Conservation (phyloP, 106 monocot genomes). For the Dendrobium chrysotoxum region DNA sequence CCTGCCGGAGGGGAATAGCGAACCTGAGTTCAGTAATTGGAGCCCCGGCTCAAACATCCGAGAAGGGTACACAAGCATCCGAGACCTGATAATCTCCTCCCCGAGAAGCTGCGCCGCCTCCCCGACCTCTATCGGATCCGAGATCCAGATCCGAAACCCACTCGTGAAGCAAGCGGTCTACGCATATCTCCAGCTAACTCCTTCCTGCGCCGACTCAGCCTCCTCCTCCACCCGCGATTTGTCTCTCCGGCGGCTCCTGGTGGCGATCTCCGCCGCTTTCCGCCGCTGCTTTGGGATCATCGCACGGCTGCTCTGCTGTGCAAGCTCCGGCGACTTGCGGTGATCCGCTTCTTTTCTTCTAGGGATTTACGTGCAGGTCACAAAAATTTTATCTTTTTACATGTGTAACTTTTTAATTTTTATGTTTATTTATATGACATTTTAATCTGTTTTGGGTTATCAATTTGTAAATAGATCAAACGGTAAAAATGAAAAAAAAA, state of each 20-base stretch:
- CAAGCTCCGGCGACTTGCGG: background rate
- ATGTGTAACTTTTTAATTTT: too few species aligned
- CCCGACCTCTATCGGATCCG: conserved; percentile 4
- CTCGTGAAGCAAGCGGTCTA: conserved; percentile 66
- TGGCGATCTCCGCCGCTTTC: background rate
- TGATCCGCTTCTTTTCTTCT: background rate
- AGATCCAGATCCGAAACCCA: conserved; percentile 48
- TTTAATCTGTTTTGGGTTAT: background rate
- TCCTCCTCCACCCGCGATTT: background rate
- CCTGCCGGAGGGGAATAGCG: background rate
- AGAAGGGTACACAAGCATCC: conserved; percentile 27
- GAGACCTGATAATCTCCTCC: conserved; percentile 13
- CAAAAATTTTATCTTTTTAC: background rate
- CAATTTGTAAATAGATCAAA: background rate
- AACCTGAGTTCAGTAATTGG: background rate
- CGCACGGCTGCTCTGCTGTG: background rate
- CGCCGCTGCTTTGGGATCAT: conserved; percentile 19
- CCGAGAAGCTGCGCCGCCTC: conserved; percentile 13
- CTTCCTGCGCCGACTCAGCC: conserved; percentile 16
- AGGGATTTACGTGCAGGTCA: too few species aligned
- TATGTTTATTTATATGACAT: background rate
- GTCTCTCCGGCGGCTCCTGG: conserved; percentile 6
- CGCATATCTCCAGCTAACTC: conserved; percentile 57
- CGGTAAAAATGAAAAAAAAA: background rate
- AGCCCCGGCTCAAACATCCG: background rate